Evolutionary conservation across 257 asterid genomes (phyloP), one percentile per base, ranked within the genome.

Genomic region (Cinchona pubescens): DNA sequence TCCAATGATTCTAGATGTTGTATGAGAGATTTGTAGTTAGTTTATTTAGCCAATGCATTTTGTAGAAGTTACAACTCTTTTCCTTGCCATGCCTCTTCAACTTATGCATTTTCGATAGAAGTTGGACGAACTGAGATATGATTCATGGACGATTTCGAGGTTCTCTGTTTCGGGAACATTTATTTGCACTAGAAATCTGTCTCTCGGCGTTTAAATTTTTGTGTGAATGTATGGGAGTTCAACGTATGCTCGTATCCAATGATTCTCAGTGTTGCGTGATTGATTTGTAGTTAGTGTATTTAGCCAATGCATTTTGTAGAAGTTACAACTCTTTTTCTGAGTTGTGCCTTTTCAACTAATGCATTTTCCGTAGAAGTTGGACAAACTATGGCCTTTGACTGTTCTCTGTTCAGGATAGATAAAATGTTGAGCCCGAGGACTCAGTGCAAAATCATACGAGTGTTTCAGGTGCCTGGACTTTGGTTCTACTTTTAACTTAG

Each of bases 111-210:
- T n/a, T 35, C 46, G 49, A n/a, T 53, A 21, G 32, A 70, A 45
- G 49, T 70, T 70, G 75, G 64, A 51, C 75, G 4, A 11, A 19
- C 56, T 0, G n/a, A n/a, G n/a, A n/a, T n/a, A n/a, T n/a, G n/a
- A n/a, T n/a, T n/a, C n/a, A n/a, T n/a, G n/a, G n/a, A n/a, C n/a
- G n/a, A n/a, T n/a, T n/a, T n/a, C n/a, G n/a, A n/a, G n/a, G n/a
- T n/a, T n/a, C n/a, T n/a, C n/a, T n/a, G n/a, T 7, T 21, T 21
- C 13, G 9, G 64, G 38, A 35, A 51, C 25, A n/a, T n/a, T 72
- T 42, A 58, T 40, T 56, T 58, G 53, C 75, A 71, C 13, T 71
- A 21, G 30, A 15, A 32, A 51, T 64, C 21, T 63, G 35, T 70
- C 75, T 29, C 25, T 38, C 10, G 0, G 63, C 13, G 13, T 49